Base-by-base conservation (phyloP, 2,329 filamentous ascomycete species). In the Corinectria fuckeliana region DNA sequence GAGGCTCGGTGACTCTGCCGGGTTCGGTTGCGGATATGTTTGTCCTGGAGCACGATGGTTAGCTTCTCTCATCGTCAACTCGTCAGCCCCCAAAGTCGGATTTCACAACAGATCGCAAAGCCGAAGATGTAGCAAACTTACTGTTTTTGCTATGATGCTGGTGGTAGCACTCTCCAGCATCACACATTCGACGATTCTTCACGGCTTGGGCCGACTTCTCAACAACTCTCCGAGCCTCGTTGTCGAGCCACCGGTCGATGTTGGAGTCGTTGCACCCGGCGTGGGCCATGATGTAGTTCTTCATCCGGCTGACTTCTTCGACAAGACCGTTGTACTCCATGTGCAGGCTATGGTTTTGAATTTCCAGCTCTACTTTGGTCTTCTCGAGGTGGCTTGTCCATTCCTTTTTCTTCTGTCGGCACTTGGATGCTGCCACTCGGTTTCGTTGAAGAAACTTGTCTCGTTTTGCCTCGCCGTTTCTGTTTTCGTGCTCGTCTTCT, bases 341-440 rank as follows among this genome's bases (percentile, higher is more conserved):
- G 11, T 79, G 79, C 28, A 86, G 74, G 6, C 71, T 68, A 9
- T 66, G 68, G 65, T 85, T 76, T 38, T 78, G 75, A 5, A 64
- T 68, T 68, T 85, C 83, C 42, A 85, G 65, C 0, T 70, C 75
- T 9, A 72, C 63, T 55, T 79, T 80, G 5, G 75, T 77, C 52
- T 80, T 77, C 59, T 85, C 81, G 20, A 85, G 69, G n/a, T 80
- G 77, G 11, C 74, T 74, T 20, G 82, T 78, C 78, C 80, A 84
- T 65, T 79, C 75, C 73, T 85, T 86, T 68, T 85, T 85, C 74
- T 91, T 91, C 69, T 89, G 84, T 3, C 90, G 85, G 69, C 89
- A 92, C 71, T 91, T 92, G 72, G 87, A 89, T 1, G 90, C 90
- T 0, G 90, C 90, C 2, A 90, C 77, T 9, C 90, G 82, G 72